Base-by-base conservation (phyloP, 441 rosid genomes). In the Metrosideros polymorpha region DNA sequence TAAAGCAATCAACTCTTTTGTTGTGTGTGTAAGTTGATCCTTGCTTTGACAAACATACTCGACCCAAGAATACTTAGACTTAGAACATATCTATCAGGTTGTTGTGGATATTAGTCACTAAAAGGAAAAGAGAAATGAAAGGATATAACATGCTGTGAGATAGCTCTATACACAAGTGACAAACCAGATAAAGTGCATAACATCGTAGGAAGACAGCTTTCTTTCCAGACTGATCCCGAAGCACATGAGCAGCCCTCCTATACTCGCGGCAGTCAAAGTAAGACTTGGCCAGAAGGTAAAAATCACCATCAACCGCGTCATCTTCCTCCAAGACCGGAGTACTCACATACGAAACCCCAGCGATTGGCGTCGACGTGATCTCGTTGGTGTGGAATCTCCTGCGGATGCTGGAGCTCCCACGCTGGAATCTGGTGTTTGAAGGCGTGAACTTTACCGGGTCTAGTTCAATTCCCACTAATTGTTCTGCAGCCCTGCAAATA, bases 361-460 rank as follows among this genome's bases (percentile, higher is more conserved):
- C 86, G 7, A 89, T 86, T 6, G 98, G 98, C 3, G 99, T 95
- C 24, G 94, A 92, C 51, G 91, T 89, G 84, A 95, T 87, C 83
- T 97, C 98, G 87, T 89, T 93, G 77, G 98, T 94, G 77, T 97
- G 93, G 85, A 92, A 97, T 83, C 98, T 92, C 89, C 99, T 86
- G 5, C 96, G 91, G 82, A 96, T 96, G 88, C 99, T 97, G 12
- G 99, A 96, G 92, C 97, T 97, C 89, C 98, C 98, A 79, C 98
- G 94, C 90, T 97, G 98, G 91, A 97, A 97, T 86, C 98, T 90
- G 27, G 99, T 97, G 91, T 97, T 96, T 6, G 98, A 89, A 84
- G 99, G 97, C 24, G 98, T 96, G 86, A 90, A 96, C 89, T 94
- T 94, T 43, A 95, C 92, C 0, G 95, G 95, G 91, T 96, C 99